Evolutionary conservation across 805 yeast genomes (phyloP), one percentile per base, ranked within the genome.

Genomic region (Jamesozyma rosinii): DNA sequence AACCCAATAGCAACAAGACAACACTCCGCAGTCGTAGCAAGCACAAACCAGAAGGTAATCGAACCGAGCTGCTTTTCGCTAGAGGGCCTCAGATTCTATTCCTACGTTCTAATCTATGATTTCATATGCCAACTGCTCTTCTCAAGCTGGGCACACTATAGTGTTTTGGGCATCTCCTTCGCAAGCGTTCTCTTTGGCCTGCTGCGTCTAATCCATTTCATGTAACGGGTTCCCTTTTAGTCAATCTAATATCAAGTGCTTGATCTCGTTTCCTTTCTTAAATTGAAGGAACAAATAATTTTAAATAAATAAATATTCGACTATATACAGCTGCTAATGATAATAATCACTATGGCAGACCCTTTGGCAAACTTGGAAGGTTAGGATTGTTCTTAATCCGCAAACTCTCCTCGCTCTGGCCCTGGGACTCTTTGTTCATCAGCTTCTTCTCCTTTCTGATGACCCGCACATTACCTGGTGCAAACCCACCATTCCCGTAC

Each of bases 401-500:
- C 14, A 17, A 11, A 34, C n/a, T 24, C 15, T 22, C 22, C 15
- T 29, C 35, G 15, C 13, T 15, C 24, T 18, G 18, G 14, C 31
- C 37, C 24, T 18, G 18, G 14, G 24, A 33, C 5, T 36, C 14
- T 24, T 45, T 45, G 13, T 43, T 45, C 17, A 34, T 18, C 18
- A 42, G 81, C 33, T 79, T 81, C 55, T 79, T 79, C 22, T 56
- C 60, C 42, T 54, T 57, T 52, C 86, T 70, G 52, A 74, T 77
- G 50, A 66, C 79, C 55, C 81, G 73, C 0, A 79, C 76, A 63
- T 88, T 96, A 2, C 72, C 85, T 2, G 97, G 97, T 51, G 82
- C 86, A 68, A 88, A 88, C 0, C 97, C 97, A 15, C 86, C 95
- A 19, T 89, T 77, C 1, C 95, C 97, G 76, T 86, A 88, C 45